Conservation (phyloP, 2,329 filamentous ascomycete genomes). For the Amesomyces nigricolor region DNA sequence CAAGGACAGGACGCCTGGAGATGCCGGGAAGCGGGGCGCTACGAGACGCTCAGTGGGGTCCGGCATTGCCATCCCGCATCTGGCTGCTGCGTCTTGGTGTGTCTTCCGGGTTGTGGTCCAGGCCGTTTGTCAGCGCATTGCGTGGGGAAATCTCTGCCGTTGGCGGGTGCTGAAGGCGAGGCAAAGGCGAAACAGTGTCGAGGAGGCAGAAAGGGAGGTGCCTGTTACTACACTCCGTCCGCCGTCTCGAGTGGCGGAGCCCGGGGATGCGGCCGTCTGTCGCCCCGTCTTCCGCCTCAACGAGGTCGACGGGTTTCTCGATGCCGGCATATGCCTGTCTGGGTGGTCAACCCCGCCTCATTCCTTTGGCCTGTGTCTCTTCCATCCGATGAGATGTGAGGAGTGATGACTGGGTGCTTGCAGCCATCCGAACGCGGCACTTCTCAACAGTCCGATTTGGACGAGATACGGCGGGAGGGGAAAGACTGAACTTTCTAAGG, state of each 20-base stretch:
- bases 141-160: neutral
- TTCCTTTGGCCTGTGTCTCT: too few relatives aligned
- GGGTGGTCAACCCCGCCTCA: too few relatives aligned
- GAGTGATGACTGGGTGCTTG: too few relatives aligned
- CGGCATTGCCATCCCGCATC: neutral
- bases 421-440: too few relatives aligned
- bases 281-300: neutral
- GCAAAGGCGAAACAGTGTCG: neutral
- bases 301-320: neutral
- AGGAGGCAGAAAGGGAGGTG: neutral
- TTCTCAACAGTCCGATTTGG: too few relatives aligned
- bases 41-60: neutral
- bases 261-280: neutral
- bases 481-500: too few relatives aligned
- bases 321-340: too few relatives aligned
- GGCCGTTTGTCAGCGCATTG: neutral
- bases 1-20: neutral
- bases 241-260: slow-evolving; percentile 1
- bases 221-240: neutral
- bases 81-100: too few relatives aligned
- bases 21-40: neutral
- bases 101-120: neutral
- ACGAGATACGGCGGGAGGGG: too few relatives aligned
- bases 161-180: neutral
- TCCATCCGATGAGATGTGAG: too few relatives aligned